Conservation (phyloP, 2,329 filamentous ascomycete species). For the Cladophialophora psammophila region DNA sequence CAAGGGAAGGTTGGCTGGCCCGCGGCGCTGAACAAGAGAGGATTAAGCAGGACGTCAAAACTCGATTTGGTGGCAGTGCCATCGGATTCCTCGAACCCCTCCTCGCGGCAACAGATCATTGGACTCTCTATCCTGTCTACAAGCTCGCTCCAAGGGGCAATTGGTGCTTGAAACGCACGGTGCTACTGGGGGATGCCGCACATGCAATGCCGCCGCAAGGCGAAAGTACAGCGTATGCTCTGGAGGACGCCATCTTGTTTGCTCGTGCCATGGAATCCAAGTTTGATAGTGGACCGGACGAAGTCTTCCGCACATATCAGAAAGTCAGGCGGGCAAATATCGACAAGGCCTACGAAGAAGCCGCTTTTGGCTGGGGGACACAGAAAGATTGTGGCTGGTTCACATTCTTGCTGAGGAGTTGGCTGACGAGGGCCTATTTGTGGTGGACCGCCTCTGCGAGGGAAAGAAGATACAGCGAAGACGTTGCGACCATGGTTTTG, state of each 20-base stretch:
- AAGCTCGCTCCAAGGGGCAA: slow-evolving; percentile 53
- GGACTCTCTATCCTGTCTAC: slow-evolving; percentile 55
- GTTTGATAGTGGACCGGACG: slow-evolving; percentile 4
- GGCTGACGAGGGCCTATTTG: slow-evolving; percentile 28
- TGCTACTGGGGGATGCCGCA: slow-evolving; percentile 56
- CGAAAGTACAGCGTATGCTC: slow-evolving; percentile 28
- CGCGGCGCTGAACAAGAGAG: slow-evolving; percentile 53
- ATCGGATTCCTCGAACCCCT: slow-evolving; percentile 48
- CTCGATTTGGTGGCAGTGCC: slow-evolving; percentile 51
- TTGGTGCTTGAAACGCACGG: slow-evolving; percentile 54
- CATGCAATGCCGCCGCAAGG: slow-evolving; percentile 46
- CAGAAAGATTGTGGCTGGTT: slow-evolving; percentile 34
- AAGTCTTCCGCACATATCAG: slow-evolving; percentile 23
- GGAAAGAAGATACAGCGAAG: slow-evolving; percentile 28
- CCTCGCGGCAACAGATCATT: slow-evolving; percentile 51
- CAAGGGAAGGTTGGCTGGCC: slow-evolving; percentile 32
- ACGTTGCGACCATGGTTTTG: slow-evolving; percentile 27
- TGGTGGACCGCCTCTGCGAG: slow-evolving; percentile 32
- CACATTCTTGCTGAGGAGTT: slow-evolving; percentile 25
- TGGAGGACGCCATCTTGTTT: slow-evolving; percentile 32
- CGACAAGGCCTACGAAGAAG: slow-evolving; percentile 27
- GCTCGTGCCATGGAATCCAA: slow-evolving; percentile 21
- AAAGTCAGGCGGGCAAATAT: slow-evolving; percentile 21
- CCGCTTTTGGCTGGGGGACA: slow-evolving; percentile 30
- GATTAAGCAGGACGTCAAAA: slow-evolving; percentile 51